phyloP scores from a whole-genome alignment of 2,329 filamentous ascomycete genomes.

The Xylariaceae sp. region DNA sequence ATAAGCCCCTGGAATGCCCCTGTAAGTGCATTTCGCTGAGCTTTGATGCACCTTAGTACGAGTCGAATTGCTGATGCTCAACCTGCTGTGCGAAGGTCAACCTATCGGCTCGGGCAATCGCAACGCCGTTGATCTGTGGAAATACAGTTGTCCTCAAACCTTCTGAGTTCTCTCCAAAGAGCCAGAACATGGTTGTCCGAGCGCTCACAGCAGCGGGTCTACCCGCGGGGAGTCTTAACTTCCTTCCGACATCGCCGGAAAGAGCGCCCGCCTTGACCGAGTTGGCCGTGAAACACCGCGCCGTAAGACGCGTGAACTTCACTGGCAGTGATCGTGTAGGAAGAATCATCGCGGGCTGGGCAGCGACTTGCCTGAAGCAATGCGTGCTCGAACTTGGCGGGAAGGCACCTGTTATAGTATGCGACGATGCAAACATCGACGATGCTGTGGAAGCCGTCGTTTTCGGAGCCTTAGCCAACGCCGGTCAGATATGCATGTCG shows the following conservation, averaged over 20 bases:
- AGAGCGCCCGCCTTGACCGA: conserved; percentile 65
- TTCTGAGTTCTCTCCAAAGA: conserved; percentile 63
- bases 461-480: conserved; percentile 67
- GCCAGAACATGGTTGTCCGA: conserved; percentile 58
- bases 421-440: conserved; percentile 74
- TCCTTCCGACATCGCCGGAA: conserved; percentile 62
- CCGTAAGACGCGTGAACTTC: conserved; percentile 79
- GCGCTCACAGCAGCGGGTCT: conserved; percentile 71
- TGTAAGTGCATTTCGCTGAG: neutral
- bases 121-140: conserved; percentile 57
- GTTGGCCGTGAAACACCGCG: conserved; percentile 61
- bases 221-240: conserved; percentile 69
- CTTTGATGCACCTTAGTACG: too few relatives aligned
- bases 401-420: conserved; percentile 74
- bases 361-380: conserved; percentile 73
- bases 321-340: conserved; percentile 75
- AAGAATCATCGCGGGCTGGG: conserved; percentile 64
- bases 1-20: conserved; percentile 71
- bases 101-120: conserved; percentile 14
- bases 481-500: conserved; percentile 81
- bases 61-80: neutral
- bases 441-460: conserved; percentile 66
- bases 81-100: conserved; percentile 7
- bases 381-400: conserved; percentile 78
- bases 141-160: conserved; percentile 74